Evolutionary conservation across 805 yeast genomes (phyloP).

Genomic region (Isabelozyma rhagii): DNA sequence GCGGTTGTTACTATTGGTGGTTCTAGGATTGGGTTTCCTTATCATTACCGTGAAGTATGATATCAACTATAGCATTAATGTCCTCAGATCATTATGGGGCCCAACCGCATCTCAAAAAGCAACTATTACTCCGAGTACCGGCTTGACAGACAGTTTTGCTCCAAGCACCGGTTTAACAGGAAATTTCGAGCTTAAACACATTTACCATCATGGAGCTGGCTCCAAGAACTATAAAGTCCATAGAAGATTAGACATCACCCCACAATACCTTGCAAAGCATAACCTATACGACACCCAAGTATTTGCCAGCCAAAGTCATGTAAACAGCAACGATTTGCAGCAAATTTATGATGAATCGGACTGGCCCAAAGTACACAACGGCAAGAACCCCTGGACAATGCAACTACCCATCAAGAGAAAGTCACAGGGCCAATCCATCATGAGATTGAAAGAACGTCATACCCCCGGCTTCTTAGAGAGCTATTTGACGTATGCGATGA

Average conservation of each 20-base stretch:
- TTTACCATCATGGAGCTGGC: slow-evolving; percentile 60
- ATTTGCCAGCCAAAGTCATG: neutral
- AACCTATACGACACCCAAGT: neutral
- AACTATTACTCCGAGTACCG: neutral
- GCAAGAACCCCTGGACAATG: slow-evolving; percentile 40
- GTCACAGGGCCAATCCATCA: slow-evolving; percentile 13
- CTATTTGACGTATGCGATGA: slow-evolving; percentile 56
- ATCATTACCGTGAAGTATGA: neutral
- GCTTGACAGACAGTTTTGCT: neutral
- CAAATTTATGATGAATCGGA: slow-evolving; percentile 21
- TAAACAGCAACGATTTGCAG: slow-evolving; percentile 11
- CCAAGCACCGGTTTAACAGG: neutral
- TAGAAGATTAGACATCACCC: slow-evolving; percentile 50
- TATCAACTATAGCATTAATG: neutral
- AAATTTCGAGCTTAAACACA: slow-evolving; percentile 46
- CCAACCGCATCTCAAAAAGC: neutral
- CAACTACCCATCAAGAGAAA: slow-evolving; percentile 24
- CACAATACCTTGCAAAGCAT: slow-evolving; percentile 25
- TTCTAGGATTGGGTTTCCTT: neutral
- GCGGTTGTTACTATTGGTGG: neutral
- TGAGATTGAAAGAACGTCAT: slow-evolving; percentile 34
- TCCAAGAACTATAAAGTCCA: slow-evolving; percentile 36
- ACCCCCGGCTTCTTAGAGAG: slow-evolving; percentile 64
- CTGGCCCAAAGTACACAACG: slow-evolving; percentile 32
- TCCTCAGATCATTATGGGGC: neutral